phyloP scores from a whole-genome alignment of 2,329 filamentous ascomycete genomes.

The Hypoxylon sp. region DNA sequence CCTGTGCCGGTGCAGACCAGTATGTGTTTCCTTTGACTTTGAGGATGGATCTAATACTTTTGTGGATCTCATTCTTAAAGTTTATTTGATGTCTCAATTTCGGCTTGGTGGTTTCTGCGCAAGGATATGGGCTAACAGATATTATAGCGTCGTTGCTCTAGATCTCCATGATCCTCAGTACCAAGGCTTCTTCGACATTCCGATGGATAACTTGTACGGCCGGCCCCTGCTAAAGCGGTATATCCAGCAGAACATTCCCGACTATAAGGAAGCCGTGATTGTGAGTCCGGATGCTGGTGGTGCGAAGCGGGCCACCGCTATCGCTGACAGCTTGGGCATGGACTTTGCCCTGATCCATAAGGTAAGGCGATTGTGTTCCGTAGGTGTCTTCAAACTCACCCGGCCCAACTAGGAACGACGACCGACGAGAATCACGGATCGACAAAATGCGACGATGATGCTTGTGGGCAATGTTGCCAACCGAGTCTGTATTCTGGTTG shows the following conservation, averaged over 20 bases:
- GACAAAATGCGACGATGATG: slow-evolving; percentile 96
- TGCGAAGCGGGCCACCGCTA: slow-evolving; percentile 94
- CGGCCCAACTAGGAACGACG: slow-evolving; percentile 78
- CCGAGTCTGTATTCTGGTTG: slow-evolving; percentile 89
- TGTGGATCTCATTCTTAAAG: slow-evolving; percentile 5
- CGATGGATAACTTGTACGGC: slow-evolving; percentile 96
- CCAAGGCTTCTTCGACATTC: slow-evolving; percentile 98
- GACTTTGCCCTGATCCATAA: slow-evolving; percentile 99
- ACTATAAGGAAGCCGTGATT: slow-evolving; percentile 88
- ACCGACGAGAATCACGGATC: slow-evolving; percentile 87
- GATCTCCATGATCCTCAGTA: slow-evolving; percentile 97
- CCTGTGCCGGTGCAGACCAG: slow-evolving; percentile 96
- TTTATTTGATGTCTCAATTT: slow-evolving; percentile 14
- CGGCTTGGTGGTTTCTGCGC: not conserved
- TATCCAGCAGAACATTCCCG: slow-evolving; percentile 85
- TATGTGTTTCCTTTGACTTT: slow-evolving; percentile 60
- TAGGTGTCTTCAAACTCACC: slow-evolving; percentile 55
- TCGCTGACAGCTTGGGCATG: slow-evolving; percentile 93
- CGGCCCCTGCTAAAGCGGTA: slow-evolving; percentile 79
- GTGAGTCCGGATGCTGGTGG: slow-evolving; percentile 97
- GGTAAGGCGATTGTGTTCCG: slow-evolving; percentile 66
- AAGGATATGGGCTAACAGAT: slow-evolving; percentile 46
- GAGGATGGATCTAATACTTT: slow-evolving; percentile 19
- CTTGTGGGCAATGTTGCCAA: slow-evolving; percentile 88
- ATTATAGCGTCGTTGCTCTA: slow-evolving; percentile 86